Evolutionary conservation across 495 filamentous ascomycete genomes (phyloP), one percentile per base, ranked within the genome.

Genomic region (Penicillium tannophilum): DNA sequence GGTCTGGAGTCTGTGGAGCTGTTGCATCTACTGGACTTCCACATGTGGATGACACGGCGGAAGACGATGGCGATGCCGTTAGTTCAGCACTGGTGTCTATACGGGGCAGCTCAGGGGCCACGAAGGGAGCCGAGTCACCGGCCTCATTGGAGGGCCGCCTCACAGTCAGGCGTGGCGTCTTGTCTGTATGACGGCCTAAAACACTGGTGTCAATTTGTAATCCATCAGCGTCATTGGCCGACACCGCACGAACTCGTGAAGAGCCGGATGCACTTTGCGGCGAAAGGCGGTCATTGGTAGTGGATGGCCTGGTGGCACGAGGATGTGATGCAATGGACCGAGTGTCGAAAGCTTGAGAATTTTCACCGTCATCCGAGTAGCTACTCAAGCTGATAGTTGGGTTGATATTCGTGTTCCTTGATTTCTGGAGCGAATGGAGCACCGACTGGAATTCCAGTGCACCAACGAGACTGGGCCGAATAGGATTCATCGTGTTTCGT

Each of bases 361-460:
- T 72, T 8, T 75, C 78, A n/a, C 66, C 81, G 42, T 89, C 85
- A 52, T 92, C 87, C 2, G 90, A 91, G 69, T 90, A 90, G 54
- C 88, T 82, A 50, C 89, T 83, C 16, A 85, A 70, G 61, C 88
- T 81, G 35, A 96, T 85, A 12, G 86, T 85, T 19, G 83, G 76
- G 36, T 88, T 78, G 49, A 86, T 83, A 57, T 67, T 62, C 47
- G 88, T 82, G 59, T 90, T 93, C 63, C 88, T 83, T 31, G 87
- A 88, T 63, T 86, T 91, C 62, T 94, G 85, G 48, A 98, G 73
- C 4, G 90, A 89, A 7, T 88, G 87, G 48, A 99, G 78, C 12
- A 97, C 88, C 3, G 93, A 91, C 58, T 91, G 85, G 64, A 99
- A 99, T 72, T 99, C 95, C 53, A 99, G 75, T 5, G 88, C 95